Conservation (phyloP, 805 yeast genomes). For the Lipomyces kockii region DNA sequence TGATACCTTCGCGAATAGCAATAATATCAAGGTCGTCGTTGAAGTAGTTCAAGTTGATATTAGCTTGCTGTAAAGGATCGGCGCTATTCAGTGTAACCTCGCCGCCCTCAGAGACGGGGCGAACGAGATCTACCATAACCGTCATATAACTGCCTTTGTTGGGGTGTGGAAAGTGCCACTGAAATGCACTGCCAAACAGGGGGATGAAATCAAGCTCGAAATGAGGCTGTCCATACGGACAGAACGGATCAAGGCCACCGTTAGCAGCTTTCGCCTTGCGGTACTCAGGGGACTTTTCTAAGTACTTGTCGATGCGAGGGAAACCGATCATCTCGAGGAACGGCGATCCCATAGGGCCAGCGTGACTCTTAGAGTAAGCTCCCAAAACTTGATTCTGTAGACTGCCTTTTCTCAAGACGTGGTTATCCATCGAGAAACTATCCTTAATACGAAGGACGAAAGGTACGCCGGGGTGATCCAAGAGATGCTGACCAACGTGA, state of each 20-base stretch:
- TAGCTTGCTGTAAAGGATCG: conserved; percentile 42
- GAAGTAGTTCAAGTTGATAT: conserved; percentile 42
- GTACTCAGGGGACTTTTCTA: conserved; percentile 38
- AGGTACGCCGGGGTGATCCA: conserved; percentile 45
- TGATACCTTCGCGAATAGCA: conserved; percentile 45
- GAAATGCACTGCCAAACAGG: conserved; percentile 43
- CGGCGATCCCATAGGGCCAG: conserved; percentile 40
- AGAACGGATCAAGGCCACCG: conserved; percentile 43
- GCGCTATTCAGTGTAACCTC: conserved; percentile 41
- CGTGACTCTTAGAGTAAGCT: conserved; percentile 31
- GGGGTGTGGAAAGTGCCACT: conserved; percentile 44
- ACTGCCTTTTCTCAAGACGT: conserved; percentile 38
- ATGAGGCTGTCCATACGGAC: conserved; percentile 44
- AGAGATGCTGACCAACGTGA: conserved; percentile 46
- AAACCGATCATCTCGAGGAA: conserved; percentile 39
- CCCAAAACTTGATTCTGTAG: conserved; percentile 32
- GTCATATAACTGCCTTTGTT: conserved; percentile 39
- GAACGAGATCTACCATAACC: conserved; percentile 43
- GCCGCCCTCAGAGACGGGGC: conserved; percentile 43
- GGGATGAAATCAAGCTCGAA: conserved; percentile 42
- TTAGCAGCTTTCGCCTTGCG: conserved; percentile 40
- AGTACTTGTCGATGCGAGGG: conserved; percentile 42
- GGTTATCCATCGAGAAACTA: conserved; percentile 39
- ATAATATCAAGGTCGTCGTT: conserved; percentile 45
- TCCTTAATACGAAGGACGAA: conserved; percentile 41